Evolutionary conservation across 352 stramenopile species (phyloP).

Genomic region (Phytophthora podocarpi): DNA sequence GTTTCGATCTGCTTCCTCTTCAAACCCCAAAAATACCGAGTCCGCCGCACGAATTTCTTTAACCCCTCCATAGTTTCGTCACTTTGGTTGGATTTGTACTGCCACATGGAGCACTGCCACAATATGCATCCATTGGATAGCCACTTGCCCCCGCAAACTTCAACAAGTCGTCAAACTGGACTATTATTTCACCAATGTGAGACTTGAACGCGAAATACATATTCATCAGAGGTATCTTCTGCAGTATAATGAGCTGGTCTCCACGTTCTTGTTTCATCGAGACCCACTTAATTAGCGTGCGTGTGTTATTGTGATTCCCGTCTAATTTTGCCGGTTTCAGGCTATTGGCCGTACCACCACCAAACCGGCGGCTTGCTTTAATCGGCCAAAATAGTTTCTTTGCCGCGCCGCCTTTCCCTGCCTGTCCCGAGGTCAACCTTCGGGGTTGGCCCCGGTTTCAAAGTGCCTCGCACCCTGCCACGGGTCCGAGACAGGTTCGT

Average conservation of each 20-base stretch:
- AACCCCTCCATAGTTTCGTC: background rate
- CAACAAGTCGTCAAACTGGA: constrained; percentile 8
- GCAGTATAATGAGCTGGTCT: background rate
- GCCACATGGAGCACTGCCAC: background rate
- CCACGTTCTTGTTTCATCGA: background rate
- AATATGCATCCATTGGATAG: background rate
- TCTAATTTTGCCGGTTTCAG: too few relatives aligned
- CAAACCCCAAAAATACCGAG: background rate
- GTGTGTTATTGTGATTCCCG: too few relatives aligned
- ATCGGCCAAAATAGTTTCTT: too few relatives aligned
- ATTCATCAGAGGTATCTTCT: background rate
- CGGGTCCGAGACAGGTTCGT: too few relatives aligned
- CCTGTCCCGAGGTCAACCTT: too few relatives aligned
- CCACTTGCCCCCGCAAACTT: constrained; percentile 4
- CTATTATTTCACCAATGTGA: background rate
- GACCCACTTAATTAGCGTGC: background rate
- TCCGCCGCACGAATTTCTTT: background rate
- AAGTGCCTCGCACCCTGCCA: too few relatives aligned
- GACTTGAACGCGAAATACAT: constrained; percentile 8
- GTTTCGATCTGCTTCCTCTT: background rate
- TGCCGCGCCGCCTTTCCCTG: too few relatives aligned
- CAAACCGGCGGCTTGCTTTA: too few relatives aligned
- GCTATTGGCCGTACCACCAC: too few relatives aligned
- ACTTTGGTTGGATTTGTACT: background rate
- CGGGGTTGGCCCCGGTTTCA: too few relatives aligned